Base-by-base conservation (phyloP, 164 flowering plant genomes). In the Sedum album region DNA sequence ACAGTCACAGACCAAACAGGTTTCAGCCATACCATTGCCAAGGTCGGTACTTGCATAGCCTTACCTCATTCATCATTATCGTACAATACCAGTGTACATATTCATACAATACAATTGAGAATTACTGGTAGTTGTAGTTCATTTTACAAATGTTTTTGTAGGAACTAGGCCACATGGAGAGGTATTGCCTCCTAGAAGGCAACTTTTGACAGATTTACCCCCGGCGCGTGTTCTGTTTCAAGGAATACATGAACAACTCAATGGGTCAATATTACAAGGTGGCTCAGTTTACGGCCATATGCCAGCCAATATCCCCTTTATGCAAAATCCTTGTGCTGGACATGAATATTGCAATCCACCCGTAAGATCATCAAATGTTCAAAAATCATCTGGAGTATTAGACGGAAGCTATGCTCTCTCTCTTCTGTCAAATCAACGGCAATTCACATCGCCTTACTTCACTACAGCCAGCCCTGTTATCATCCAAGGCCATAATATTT, bases 341-440 rank as follows among this genome's bases (percentile, higher is more conserved):
- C 44, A 60, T 38, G 72, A 65, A 36, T 66, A 67, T 60, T 60
- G 5, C 33, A 7, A 69, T 68, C 38, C 10, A 31, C 60, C 26
- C n/a, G 21, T 35, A 33, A 9, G 66, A 39, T 55, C 70, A 18
- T 25, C 73, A 48, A 60, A 68, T 2, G 30, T 62, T 42, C 72
- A 61, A 11, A 71, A 69, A 8, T 26, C 62, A 31, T 30, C 66
- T 66, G 68, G 70, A 67, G 70, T 64, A 2, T 65, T 69, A 30
- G 31, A 60, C 42, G 60, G 74, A 21, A 49, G 60, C 31, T 65
- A 76, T 79, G 86, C 86, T 82, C 83, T 80, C 86, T 82, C 83
- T 82, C 83, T 82, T 82, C 86, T 82, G 86, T 82, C 86, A 78
- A 68, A 77, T 69, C 75, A 76, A 44, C 73, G 81, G 33, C 78